Base-by-base conservation (phyloP, 352 stramenopile species). In the Globisporangium paroecandrum region DNA sequence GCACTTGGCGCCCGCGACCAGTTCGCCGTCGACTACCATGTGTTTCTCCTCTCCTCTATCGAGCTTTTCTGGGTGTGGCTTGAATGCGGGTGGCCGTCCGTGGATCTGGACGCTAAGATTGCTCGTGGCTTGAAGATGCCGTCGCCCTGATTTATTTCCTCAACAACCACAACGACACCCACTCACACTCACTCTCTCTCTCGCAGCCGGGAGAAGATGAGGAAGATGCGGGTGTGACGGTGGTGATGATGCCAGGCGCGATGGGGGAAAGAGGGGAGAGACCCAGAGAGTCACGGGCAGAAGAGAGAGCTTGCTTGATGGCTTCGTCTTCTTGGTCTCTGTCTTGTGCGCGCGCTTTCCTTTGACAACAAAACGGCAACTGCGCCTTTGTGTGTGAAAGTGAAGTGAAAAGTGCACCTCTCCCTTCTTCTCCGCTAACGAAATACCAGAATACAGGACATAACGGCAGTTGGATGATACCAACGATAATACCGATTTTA, bases 1-100 rank as follows among this genome's bases (percentile, higher is more conserved):
- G 79, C 86, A 94, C 69, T 91, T 91, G 62, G 78, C 75, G 68
- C 87, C 87, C 32, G 69, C 75, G 20, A 71, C 71, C 69, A 74
- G 68, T 36, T 86, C 74, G 15, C 20, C 32, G 38, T 29, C 24
- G 6, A 27, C 24, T 25, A 32, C 55, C 62, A 68, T 68, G 7
- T 3, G 29, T 22, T 54, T 2, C 34, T 15, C n/a, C 9, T 46
- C 7, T 9, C 15, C 47, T 55, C 8, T 55, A 27, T 25, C 47
- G 41, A 22, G 41, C 18, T 8, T 49, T 8, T 22, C 41, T 49
- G 41, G 41, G 4, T 49, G 41, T 49, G 41, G 18, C 13, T 20
- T 47, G 38, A 47, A 18, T 47, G 36, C 36, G 12, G 38, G 41
- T n/a, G 15, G 13, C 41, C 15, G 15, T 20, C 4, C 9, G 36